Conservation (phyloP, 2,329 filamentous ascomycete genomes). For the Botrytis hyacinthi region DNA sequence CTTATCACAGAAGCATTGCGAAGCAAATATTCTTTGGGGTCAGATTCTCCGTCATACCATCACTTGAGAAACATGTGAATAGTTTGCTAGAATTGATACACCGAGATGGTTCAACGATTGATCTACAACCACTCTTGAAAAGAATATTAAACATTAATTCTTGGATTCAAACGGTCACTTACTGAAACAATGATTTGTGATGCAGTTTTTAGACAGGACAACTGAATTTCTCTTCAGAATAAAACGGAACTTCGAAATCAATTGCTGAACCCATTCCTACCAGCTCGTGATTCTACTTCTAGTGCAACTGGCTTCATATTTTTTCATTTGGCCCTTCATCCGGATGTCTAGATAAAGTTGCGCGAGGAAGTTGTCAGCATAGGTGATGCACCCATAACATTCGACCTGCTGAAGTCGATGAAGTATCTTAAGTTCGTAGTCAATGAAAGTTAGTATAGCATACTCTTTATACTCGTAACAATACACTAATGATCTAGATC, state of each 20-base stretch:
- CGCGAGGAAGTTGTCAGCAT: conserved; percentile 33
- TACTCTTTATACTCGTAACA: background rate
- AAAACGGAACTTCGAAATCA: conserved; percentile 40
- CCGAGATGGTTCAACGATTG: conserved; percentile 50
- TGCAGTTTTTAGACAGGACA: background rate
- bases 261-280: conserved; percentile 39
- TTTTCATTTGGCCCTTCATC: conserved; percentile 29
- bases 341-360: conserved; percentile 36
- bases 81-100: conserved; percentile 57
- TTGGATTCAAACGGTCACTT: background rate
- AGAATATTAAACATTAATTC: conserved; percentile 32
- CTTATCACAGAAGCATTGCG: conserved; percentile 48
- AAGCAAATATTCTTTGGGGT: conserved; percentile 52
- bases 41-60: conserved; percentile 48
- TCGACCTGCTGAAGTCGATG: conserved; percentile 49
- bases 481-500: background rate
- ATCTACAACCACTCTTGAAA: conserved; percentile 62
- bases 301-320: conserved; percentile 39
- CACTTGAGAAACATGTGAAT: conserved; percentile 59
- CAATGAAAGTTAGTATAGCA: conserved; percentile 50
- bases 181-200: background rate
- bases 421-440: conserved; percentile 54
- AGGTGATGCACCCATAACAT: conserved; percentile 42
- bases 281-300: conserved; percentile 44
- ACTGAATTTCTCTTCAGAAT: conserved; percentile 35